Evolutionary conservation across 2,329 filamentous ascomycete genomes (phyloP).

Genomic region (Stagonosporopsis cucurbitacearum): DNA sequence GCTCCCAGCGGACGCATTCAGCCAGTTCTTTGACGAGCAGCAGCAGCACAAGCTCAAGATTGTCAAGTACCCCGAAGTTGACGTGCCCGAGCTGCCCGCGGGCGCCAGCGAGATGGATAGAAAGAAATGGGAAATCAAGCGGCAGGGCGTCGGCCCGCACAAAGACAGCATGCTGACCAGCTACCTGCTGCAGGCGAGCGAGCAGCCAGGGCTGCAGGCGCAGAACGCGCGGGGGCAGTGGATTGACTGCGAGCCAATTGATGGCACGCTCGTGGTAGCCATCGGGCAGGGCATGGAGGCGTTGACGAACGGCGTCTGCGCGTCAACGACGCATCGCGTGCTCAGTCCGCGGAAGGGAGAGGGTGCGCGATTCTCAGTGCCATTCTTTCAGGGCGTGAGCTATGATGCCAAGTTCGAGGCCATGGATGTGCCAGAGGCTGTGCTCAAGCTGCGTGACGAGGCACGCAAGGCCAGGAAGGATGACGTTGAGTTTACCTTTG

Average conservation of each 20-base stretch:
- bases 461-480: slow-evolving; percentile 66
- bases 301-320: slow-evolving; percentile 81
- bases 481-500: slow-evolving; percentile 87
- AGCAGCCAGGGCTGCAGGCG: slow-evolving; percentile 80
- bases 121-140: slow-evolving; percentile 59
- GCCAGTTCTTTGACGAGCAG: slow-evolving; percentile 74
- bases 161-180: slow-evolving; percentile 85
- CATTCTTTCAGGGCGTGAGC: slow-evolving; percentile 87
- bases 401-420: slow-evolving; percentile 81
- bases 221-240: slow-evolving; percentile 79
- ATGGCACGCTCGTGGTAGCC: slow-evolving; percentile 81
- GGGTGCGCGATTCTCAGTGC: slow-evolving; percentile 78
- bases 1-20: slow-evolving; percentile 72
- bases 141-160: slow-evolving; percentile 75
- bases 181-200: slow-evolving; percentile 79
- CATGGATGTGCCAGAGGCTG: slow-evolving; percentile 70
- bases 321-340: slow-evolving; percentile 81
- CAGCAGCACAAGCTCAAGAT: slow-evolving; percentile 89
- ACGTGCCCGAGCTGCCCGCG: slow-evolving; percentile 38
- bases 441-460: slow-evolving; percentile 66
- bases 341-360: slow-evolving; percentile 73
- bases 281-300: slow-evolving; percentile 89
- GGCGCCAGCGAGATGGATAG: slow-evolving; percentile 42
- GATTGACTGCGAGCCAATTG: slow-evolving; percentile 81
- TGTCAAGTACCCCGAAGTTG: slow-evolving; percentile 78